phyloP scores from a whole-genome alignment of 768 basidiomycete species.

The Rhizopogon vesiculosus region DNA sequence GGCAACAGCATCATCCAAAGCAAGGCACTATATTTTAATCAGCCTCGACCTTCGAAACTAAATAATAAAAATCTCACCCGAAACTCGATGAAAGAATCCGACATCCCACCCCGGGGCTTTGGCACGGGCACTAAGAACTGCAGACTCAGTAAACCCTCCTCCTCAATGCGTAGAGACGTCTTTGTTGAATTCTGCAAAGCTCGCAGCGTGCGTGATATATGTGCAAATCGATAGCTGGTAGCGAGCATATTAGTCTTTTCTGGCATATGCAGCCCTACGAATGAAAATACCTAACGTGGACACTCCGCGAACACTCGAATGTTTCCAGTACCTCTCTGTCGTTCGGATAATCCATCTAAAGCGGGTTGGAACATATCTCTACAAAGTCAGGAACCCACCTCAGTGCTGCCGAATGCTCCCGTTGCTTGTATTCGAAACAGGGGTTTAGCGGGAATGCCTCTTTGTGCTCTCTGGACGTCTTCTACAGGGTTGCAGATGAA shows the following conservation, averaged over 20 bases:
- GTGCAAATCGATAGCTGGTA: constrained; percentile 75
- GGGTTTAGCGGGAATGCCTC: constrained; percentile 35
- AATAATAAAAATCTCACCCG: constrained; percentile 47
- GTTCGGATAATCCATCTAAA: constrained; percentile 93
- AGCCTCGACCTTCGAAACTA: constrained; percentile 1
- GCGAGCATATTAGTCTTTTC: background rate
- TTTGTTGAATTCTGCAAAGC: constrained; percentile 84
- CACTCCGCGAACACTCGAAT: constrained; percentile 69
- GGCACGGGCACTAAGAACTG: constrained; percentile 81
- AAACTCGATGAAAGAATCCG: constrained; percentile 82
- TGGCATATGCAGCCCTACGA: background rate
- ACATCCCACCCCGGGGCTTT: constrained; percentile 33
- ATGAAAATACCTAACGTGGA: constrained; percentile 62
- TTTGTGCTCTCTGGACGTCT: constrained; percentile 15
- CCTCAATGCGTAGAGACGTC: constrained; percentile 84
- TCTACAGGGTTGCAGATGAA: constrained; percentile 71
- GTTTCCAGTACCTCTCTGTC: constrained; percentile 88
- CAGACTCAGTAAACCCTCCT: constrained; percentile 75
- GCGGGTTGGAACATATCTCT: background rate
- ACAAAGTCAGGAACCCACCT: constrained; percentile 41
- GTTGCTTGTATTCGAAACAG: constrained; percentile 78
- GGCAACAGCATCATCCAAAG: constrained; percentile 26
- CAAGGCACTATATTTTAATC: constrained; percentile 20
- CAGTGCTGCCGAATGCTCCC: constrained; percentile 81
- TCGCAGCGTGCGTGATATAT: constrained; percentile 64